phyloP scores from a whole-genome alignment of 345 rosid genomes.

The Lepidium africanum region DNA sequence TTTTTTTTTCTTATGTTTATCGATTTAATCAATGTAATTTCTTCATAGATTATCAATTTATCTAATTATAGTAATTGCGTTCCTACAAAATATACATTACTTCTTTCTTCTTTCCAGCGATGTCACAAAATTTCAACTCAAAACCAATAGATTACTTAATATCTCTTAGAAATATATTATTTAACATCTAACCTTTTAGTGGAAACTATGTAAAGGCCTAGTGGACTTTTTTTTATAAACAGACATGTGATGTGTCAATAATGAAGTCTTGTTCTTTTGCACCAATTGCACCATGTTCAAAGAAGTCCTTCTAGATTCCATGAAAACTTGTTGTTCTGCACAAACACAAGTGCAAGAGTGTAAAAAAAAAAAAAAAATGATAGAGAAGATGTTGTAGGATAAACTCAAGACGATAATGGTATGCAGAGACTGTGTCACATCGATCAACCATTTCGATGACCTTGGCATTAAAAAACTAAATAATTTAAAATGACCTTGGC shows the following conservation, averaged over 20 bases:
- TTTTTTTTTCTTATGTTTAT: too few relatives aligned
- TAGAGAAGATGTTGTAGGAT: background rate
- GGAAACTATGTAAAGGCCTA: too few relatives aligned
- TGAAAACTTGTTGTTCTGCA: background rate
- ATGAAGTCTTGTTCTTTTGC: background rate
- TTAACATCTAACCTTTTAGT: too few relatives aligned
- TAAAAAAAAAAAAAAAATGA: background rate
- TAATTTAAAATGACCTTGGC: background rate
- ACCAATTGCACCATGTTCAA: background rate
- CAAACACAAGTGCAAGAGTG: background rate
- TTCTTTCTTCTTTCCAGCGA: too few relatives aligned
- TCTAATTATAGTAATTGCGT: too few relatives aligned
- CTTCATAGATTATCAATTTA: too few relatives aligned
- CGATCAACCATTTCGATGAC: conserved; percentile 73
- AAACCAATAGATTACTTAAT: too few relatives aligned
- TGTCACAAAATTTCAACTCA: too few relatives aligned
- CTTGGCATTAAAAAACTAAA: conserved; percentile 24
- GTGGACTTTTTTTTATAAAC: too few relatives aligned
- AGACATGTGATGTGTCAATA: background rate
- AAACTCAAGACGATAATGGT: conserved; percentile 18
- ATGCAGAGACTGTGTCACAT: conserved; percentile 44
- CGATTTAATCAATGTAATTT: too few relatives aligned
- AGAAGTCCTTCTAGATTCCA: background rate
- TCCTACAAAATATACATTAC: too few relatives aligned
- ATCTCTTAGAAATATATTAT: too few relatives aligned